These are phyloP conservation scores for Phytophthora meadii DNA, from an alignment of 352 stramenopile genomes.

Conservation along the genomic window DNA sequence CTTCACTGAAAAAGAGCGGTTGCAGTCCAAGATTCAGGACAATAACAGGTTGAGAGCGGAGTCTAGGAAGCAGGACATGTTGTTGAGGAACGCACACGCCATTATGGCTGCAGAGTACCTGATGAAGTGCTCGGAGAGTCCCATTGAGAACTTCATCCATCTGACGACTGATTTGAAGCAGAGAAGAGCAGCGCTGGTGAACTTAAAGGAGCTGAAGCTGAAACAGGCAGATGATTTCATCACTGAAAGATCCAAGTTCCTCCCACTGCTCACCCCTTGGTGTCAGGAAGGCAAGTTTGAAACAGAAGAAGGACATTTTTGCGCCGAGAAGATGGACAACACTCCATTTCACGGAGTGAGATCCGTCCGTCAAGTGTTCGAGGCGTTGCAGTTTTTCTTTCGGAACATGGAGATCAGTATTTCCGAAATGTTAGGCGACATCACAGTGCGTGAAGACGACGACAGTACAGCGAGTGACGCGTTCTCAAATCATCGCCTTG, in stretches of 20 bases:
- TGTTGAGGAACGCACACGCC: conserved; percentile 44
- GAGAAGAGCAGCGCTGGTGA: conserved; percentile 30
- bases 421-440: conserved; percentile 61
- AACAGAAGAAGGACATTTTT: conserved; percentile 51
- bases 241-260: conserved; percentile 29
- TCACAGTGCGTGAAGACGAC: conserved; percentile 65
- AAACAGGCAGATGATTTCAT: conserved; percentile 40
- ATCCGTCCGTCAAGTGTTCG: conserved; percentile 56
- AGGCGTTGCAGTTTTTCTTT: conserved; percentile 66
- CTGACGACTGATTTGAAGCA: conserved; percentile 44
- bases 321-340: conserved; percentile 64
- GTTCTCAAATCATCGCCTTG: conserved; percentile 61
- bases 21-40: conserved; percentile 31
- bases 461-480: conserved; percentile 53
- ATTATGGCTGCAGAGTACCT: conserved; percentile 51
- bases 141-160: conserved; percentile 52
- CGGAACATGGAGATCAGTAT: conserved; percentile 68
- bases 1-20: conserved; percentile 34
- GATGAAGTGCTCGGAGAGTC: conserved; percentile 39
- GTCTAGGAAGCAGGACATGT: conserved; percentile 53
- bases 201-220: conserved; percentile 43
- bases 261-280: conserved; percentile 39
- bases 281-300: conserved; percentile 58
- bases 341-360: conserved; percentile 49
- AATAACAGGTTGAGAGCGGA: conserved; percentile 45